Conservation (phyloP, 176 grass and related monocot species). For the Poa annua region DNA sequence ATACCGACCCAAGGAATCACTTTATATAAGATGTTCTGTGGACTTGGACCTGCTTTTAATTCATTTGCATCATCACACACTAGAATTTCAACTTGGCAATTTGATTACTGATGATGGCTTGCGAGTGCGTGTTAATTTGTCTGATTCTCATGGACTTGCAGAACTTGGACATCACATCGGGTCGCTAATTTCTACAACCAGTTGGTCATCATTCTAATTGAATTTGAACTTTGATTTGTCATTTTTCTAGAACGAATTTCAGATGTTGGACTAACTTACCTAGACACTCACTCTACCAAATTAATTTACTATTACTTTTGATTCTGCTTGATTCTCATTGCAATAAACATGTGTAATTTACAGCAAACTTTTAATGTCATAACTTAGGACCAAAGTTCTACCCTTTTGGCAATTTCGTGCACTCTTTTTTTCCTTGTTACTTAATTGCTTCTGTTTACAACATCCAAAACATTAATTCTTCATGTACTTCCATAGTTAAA, state of each 20-base stretch:
- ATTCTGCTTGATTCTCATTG: constrained; percentile 4
- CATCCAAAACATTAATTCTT: constrained; percentile 20
- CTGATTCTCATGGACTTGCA: constrained; percentile 27
- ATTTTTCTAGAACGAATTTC: not conserved
- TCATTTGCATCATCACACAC: constrained; percentile 2
- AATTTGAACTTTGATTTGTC: constrained; percentile 26
- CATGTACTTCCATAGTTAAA: not conserved
- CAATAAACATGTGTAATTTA: constrained; percentile 18
- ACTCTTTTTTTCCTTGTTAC: not conserved
- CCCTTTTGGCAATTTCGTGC: constrained; percentile 2
- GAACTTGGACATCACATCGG: not conserved
- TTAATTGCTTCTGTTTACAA: not conserved
- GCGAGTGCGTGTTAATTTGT: not conserved
- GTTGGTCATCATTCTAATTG: constrained; percentile 28
- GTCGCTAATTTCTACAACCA: not conserved
- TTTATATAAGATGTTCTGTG: constrained; percentile 10
- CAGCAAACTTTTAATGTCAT: not conserved
- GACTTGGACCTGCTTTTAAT: constrained; percentile 43
- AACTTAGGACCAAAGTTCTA: not conserved
- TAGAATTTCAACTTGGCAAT: constrained; percentile 28
- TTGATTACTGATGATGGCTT: constrained; percentile 8
- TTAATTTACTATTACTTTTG: constrained; percentile 10
- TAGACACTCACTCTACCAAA: not conserved
- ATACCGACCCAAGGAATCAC: constrained; percentile 38
- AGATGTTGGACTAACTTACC: not conserved